Base-by-base conservation (phyloP, 352 stramenopile species). In the Phytophthora foliorum region DNA sequence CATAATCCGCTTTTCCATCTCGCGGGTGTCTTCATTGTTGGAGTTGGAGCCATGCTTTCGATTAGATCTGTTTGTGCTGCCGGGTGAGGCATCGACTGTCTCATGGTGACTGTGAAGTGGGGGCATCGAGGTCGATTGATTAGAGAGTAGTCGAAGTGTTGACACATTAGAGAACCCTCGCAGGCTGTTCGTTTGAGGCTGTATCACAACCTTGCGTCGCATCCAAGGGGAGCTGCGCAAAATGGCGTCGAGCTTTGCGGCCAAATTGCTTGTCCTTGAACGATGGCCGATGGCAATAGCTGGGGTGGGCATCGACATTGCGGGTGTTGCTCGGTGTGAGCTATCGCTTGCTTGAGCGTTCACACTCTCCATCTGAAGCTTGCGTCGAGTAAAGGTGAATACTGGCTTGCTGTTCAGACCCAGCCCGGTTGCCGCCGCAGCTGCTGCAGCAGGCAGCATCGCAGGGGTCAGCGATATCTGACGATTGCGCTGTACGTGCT, bases 221-320 rank as follows among this genome's bases (percentile, higher is more conserved):
- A 80, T 78, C 72, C 75, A 87, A 45, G 69, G 64, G n/a, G 84
- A 87, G 6, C 68, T 81, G 38, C 84, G 84, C 29, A 85, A 58
- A 49, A 92, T 74, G 11, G 77, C 70, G 45, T 92, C 84, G 3
- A 92, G 76, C 44, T 90, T 91, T 5, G 78, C 78, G 2, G 77
- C 81, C 17, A 92, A 62, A 70, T 88, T 69, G 24, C 68, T 75
- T 25, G 49, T 46, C 59, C 65, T 68, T 62, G 68, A n/a, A 8
- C 68, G 62, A 31, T 72, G 67, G 6, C 67, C 62, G 24, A 75
- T 22, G 2, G 48, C 39, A 10, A 65, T 13, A 14, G 44, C 22
- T 11, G 54, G n/a, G 10, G 54, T 39, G 25, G 24, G 59, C 2
- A 16, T 24, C 17, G 67, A 41, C 25, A 60, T 45, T 32, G n/a